A percentile compares a stretch with the other conserved stretches of the same genome.
Evolutionary conservation across 208 protist species (phyloP).

Genomic region (Naegleria fowleri): DNA sequence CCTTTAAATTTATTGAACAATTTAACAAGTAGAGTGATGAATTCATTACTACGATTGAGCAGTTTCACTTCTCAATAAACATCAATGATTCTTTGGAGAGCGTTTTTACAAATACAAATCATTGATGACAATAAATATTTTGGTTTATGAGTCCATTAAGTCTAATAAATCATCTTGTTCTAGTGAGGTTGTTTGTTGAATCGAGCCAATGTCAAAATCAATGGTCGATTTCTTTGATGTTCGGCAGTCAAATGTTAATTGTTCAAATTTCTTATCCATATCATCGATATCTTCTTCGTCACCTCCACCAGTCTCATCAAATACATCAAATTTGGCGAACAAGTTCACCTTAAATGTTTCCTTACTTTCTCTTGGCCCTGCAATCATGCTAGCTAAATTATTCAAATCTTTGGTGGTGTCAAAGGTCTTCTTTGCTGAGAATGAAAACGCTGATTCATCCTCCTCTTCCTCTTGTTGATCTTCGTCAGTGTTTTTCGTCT

Average conservation of each 20-base stretch:
- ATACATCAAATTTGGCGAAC: background rate
- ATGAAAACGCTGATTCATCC: background rate
- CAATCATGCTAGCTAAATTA: background rate
- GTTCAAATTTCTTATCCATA: background rate
- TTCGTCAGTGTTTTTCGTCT: background rate
- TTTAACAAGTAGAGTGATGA: background rate
- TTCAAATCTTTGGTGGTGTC: background rate
- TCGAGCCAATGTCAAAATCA: background rate
- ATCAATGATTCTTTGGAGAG: too few relatives aligned
- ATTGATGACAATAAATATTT: background rate
- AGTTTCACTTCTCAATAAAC: too few relatives aligned
- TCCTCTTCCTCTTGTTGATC: background rate
- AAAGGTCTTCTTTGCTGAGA: background rate
- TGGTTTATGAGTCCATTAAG: background rate
- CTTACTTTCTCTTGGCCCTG: background rate
- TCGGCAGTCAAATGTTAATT: background rate
- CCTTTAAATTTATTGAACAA: background rate
- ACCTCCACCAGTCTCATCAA: background rate
- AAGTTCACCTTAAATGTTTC: background rate
- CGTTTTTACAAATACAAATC: background rate
- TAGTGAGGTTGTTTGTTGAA: background rate
- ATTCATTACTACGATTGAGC: background rate
- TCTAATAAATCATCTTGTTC: background rate
- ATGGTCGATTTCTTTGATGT: background rate
- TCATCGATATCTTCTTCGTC: background rate